These are phyloP conservation scores for Sarocladiaceae sp. DNA, from an alignment of 2,329 filamentous ascomycete genomes.

Conservation along the genomic window DNA sequence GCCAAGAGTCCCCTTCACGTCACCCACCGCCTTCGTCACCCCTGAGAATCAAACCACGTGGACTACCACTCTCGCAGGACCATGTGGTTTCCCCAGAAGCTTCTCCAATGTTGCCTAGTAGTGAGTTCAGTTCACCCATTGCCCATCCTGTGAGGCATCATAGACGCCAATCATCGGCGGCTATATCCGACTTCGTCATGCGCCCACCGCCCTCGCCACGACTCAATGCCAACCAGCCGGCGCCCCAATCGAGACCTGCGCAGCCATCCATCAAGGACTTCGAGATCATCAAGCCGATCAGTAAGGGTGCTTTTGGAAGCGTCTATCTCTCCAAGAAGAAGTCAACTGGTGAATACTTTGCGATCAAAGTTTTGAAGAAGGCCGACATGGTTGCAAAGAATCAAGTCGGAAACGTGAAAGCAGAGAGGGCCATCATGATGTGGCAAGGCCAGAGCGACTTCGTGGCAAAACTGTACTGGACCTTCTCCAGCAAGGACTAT, in stretches of 20 bases:
- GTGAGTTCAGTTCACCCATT: slow-evolving; percentile 73
- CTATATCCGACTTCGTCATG: slow-evolving; percentile 63
- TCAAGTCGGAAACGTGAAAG: slow-evolving; percentile 98
- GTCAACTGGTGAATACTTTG: slow-evolving; percentile 95
- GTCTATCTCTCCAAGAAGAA: slow-evolving; percentile 99
- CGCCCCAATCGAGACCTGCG: slow-evolving; percentile 79
- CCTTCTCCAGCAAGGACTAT: slow-evolving; percentile 98
- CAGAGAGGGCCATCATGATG: slow-evolving; percentile 99
- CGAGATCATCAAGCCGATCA: slow-evolving; percentile 98
- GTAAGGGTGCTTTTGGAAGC: slow-evolving; percentile 95
- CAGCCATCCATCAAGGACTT: slow-evolving; percentile 98
- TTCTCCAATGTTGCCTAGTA: slow-evolving; percentile 78
- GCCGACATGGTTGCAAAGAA: slow-evolving; percentile 99
- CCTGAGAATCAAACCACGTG: slow-evolving; percentile 78
- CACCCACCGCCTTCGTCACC: slow-evolving; percentile 77
- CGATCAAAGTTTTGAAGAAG: slow-evolving; percentile 97
- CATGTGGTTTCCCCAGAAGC: slow-evolving; percentile 75
- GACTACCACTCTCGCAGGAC: slow-evolving; percentile 52
- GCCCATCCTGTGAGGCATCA: slow-evolving; percentile 60
- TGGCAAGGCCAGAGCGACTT: slow-evolving; percentile 99
- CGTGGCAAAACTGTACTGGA: slow-evolving; percentile 98
- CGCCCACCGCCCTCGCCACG: slow-evolving; percentile 77
- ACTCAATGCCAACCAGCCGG: slow-evolving; percentile 61
- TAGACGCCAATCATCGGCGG: slow-evolving; percentile 84
- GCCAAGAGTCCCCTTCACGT: slow-evolving; percentile 84